Conservation (phyloP, 768 basidiomycete genomes). For the Termitomyces sp. region DNA sequence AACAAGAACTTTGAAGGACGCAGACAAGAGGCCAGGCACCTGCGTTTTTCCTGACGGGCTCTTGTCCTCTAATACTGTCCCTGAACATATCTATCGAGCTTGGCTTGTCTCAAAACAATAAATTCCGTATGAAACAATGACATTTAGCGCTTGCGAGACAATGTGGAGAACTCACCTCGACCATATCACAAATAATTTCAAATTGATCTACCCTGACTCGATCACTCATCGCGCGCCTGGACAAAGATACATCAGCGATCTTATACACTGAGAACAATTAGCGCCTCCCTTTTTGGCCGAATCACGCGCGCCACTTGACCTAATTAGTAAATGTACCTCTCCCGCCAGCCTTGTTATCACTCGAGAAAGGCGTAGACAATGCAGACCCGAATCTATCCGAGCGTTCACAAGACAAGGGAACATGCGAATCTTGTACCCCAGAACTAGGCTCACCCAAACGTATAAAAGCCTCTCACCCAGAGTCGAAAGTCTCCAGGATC, state of each 20-base stretch:
- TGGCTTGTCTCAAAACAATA: neutral
- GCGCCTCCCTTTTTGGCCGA: neutral
- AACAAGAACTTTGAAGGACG: neutral
- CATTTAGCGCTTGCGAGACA: neutral
- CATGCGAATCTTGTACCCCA: neutral
- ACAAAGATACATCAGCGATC: neutral
- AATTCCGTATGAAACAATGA: neutral
- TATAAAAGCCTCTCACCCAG: neutral
- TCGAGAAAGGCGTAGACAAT: neutral
- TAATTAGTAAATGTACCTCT: neutral
- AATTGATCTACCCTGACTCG: neutral
- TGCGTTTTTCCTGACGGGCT: neutral
- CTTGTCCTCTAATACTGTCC: neutral
- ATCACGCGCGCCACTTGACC: too few relatives aligned
- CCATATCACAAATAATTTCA: neutral
- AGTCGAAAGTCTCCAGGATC: neutral
- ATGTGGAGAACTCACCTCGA: neutral
- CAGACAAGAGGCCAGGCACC: neutral
- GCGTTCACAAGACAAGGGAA: neutral
- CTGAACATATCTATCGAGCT: neutral
- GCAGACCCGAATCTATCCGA: too few relatives aligned
- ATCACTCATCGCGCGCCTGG: neutral
- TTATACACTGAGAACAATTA: neutral
- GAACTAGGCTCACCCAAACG: neutral
- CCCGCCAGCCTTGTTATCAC: neutral